Conservation (phyloP, 257 asterid species). For the Nicotiana tabacum region DNA sequence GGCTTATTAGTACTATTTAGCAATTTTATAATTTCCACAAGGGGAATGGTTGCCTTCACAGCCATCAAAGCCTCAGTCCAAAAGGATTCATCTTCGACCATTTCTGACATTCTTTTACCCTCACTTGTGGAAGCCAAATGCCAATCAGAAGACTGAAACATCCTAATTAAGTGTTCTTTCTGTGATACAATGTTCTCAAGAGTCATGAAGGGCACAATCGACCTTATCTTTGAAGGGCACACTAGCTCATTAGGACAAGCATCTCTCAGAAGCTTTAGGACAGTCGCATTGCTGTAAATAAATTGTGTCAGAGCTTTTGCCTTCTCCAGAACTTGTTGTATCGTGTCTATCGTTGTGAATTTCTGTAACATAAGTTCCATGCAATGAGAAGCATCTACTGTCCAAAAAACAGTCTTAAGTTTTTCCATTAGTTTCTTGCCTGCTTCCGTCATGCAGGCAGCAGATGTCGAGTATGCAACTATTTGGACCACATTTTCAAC, state of each 20-base stretch:
- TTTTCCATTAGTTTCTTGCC: constrained; percentile 38
- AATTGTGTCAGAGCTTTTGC: constrained; percentile 39
- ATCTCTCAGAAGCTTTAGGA: constrained; percentile 23
- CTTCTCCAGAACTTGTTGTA: constrained; percentile 36
- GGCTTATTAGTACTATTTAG: constrained; percentile 21
- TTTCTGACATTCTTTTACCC: constrained; percentile 30
- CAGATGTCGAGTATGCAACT: constrained; percentile 39
- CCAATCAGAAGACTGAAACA: constrained; percentile 31
- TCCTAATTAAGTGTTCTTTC: constrained; percentile 20
- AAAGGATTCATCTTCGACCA: constrained; percentile 38
- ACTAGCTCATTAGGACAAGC: constrained; percentile 21
- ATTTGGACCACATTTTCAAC: constrained; percentile 49
- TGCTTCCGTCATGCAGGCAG: constrained; percentile 40
- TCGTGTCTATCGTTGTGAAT: constrained; percentile 12
- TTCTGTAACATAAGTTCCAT: constrained; percentile 57
- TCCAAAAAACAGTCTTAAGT: constrained; percentile 42
- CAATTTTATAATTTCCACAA: constrained; percentile 35
- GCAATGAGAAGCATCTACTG: constrained; percentile 51
- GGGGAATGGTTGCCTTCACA: constrained; percentile 46
- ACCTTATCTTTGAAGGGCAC: constrained; percentile 24
- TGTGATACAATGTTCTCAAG: constrained; percentile 47
- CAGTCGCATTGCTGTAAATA: constrained; percentile 23
- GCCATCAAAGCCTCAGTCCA: constrained; percentile 39
- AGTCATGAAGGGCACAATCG: constrained; percentile 30
- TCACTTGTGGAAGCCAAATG: constrained; percentile 16